phyloP scores from a whole-genome alignment of 805 yeast genomes.

The Saccharomyces kudriavzevii region DNA sequence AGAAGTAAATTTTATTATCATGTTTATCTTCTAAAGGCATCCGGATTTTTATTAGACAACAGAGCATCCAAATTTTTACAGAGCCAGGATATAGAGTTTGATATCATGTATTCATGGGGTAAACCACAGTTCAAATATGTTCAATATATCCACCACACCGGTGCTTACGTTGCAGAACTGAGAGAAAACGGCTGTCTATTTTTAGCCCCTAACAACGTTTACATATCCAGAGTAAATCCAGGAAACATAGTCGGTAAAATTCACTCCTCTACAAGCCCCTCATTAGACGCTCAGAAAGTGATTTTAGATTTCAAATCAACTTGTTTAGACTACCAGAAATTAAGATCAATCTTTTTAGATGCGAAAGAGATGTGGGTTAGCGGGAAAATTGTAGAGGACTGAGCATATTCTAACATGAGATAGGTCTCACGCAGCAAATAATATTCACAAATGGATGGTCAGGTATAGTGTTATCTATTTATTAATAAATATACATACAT shows the following conservation, averaged over 20 bases:
- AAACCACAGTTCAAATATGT: constrained; percentile 70
- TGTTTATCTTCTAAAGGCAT: constrained; percentile 54
- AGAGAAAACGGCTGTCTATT: constrained; percentile 70
- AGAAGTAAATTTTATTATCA: constrained; percentile 69
- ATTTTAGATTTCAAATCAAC: constrained; percentile 60
- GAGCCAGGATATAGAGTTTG: constrained; percentile 42
- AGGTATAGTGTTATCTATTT: neutral
- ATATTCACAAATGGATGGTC: neutral
- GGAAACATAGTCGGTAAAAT: constrained; percentile 28
- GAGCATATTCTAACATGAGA: neutral
- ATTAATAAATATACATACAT: neutral
- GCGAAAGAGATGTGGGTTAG: constrained; percentile 45
- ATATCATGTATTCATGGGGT: constrained; percentile 87
- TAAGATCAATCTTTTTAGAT: constrained; percentile 48
- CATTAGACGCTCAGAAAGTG: constrained; percentile 62
- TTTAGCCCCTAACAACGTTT: constrained; percentile 81
- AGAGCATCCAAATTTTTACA: constrained; percentile 61
- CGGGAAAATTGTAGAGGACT: constrained; percentile 29
- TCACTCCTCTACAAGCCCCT: constrained; percentile 27
- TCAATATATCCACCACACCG: constrained; percentile 85
- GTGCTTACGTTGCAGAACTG: constrained; percentile 82
- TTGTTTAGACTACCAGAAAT: constrained; percentile 44
- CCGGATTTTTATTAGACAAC: constrained; percentile 77
- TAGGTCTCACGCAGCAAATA: neutral
- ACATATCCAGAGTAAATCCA: constrained; percentile 63